phyloP scores from a whole-genome alignment of 768 basidiomycete genomes.

The Albatrellus ellisii region DNA sequence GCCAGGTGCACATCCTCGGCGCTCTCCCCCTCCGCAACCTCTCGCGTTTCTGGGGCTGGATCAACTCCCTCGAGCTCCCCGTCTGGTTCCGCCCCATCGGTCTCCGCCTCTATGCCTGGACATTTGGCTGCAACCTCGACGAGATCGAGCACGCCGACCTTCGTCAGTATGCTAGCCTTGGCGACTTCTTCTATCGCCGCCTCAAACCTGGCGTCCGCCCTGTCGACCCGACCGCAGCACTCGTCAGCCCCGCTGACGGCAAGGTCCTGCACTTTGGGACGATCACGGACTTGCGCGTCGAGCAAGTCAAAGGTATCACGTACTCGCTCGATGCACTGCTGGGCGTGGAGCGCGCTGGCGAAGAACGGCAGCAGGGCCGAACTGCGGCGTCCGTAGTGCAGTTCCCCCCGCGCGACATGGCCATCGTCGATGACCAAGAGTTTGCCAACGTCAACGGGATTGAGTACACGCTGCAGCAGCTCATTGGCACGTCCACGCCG shows the following conservation, averaged over 20 bases:
- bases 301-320: conserved; percentile 96
- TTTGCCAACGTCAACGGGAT: conserved; percentile 98
- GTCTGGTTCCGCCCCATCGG: conserved; percentile 92
- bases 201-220: conserved; percentile 76
- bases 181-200: conserved; percentile 89
- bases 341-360: conserved; percentile 58
- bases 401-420: conserved; percentile 35
- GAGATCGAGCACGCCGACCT: conserved; percentile 79
- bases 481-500: conserved; percentile 50
- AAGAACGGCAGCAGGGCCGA: too few relatives aligned
- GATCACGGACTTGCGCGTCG: conserved; percentile 66
- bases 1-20: conserved; percentile 88
- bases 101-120: conserved; percentile 68
- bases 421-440: conserved; percentile 68
- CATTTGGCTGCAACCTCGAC: conserved; percentile 91
- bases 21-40: conserved; percentile 89
- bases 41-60: conserved; percentile 94
- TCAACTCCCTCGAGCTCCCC: conserved; percentile 88
- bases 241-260: conserved; percentile 95
- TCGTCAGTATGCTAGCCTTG: conserved; percentile 70
- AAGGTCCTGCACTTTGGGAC: conserved; percentile 85
- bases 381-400: conserved; percentile 28
- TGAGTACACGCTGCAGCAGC: conserved; percentile 84
- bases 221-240: conserved; percentile 28
- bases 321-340: conserved; percentile 93